Evolutionary conservation across 1,139 yeast species (phyloP).

Genomic region (Blastobotrys indianensis): DNA sequence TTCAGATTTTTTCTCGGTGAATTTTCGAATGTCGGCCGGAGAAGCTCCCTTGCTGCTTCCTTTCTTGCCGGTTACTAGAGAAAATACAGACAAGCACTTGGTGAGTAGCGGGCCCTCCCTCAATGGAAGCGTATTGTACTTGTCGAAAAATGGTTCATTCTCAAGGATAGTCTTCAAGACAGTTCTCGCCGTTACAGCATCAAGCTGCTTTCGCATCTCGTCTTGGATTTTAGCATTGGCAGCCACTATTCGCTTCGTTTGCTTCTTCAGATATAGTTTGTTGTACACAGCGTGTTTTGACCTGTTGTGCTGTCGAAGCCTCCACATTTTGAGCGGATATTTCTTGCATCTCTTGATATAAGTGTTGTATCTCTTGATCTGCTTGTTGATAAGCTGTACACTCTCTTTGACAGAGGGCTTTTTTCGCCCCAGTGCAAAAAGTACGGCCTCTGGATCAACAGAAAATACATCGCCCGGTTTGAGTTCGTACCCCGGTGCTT

Average conservation of each 20-base stretch:
- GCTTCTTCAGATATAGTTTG: constrained; percentile 15
- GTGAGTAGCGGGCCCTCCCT: constrained; percentile 20
- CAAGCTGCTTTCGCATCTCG: constrained; percentile 32
- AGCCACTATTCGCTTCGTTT: constrained; percentile 12
- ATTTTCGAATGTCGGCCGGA: constrained; percentile 6
- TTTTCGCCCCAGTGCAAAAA: constrained; percentile 75
- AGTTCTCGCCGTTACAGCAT: constrained; percentile 30
- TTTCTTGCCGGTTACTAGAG: constrained; percentile 25
- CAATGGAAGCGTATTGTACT: constrained; percentile 22
- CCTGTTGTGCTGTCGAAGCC: constrained; percentile 39
- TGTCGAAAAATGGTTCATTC: constrained; percentile 35
- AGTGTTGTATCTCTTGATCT: constrained; percentile 68
- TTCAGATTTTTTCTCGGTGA: constrained; percentile 7
- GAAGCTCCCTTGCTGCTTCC: constrained; percentile 11
- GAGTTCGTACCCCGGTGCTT: constrained; percentile 74
- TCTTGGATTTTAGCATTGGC: constrained; percentile 32
- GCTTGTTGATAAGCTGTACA: constrained; percentile 60
- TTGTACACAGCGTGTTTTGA: constrained; percentile 35
- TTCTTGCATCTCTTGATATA: constrained; percentile 54
- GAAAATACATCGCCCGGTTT: constrained; percentile 81
- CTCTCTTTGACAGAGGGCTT: constrained; percentile 73
- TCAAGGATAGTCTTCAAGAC: constrained; percentile 39
- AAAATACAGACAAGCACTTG: constrained; percentile 24
- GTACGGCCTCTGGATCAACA: constrained; percentile 80
- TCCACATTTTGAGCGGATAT: constrained; percentile 57